A percentile compares a stretch with the other conserved stretches of the same genome.
Evolutionary conservation across 345 rosid species (phyloP).

Genomic region (Syzygium grande): DNA sequence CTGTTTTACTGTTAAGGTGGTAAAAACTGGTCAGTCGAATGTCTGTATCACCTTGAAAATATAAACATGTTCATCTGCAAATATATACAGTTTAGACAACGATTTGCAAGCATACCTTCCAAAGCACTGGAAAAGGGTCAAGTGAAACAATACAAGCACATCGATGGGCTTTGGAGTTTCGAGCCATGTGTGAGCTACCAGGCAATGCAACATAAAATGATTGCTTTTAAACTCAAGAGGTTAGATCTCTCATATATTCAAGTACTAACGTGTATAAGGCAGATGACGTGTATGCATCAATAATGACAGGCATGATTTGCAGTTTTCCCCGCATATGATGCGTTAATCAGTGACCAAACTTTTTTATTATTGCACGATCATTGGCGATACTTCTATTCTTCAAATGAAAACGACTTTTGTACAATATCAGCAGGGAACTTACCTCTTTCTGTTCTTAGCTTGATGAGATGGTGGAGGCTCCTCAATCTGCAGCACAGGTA

Average conservation of each 20-base stretch:
- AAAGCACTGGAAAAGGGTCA: background rate
- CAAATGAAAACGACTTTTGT: background rate
- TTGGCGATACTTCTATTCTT: background rate
- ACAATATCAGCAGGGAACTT: background rate
- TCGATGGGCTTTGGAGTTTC: background rate
- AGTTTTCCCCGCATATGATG: background rate
- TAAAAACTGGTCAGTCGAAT: background rate
- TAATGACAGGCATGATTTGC: background rate
- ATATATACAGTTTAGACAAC: background rate
- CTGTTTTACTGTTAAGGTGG: background rate
- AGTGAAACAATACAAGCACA: background rate
- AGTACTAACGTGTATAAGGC: background rate
- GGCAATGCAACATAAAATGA: background rate
- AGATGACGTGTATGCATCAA: background rate
- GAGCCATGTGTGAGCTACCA: background rate
- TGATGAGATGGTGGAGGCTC: conserved; percentile 18
- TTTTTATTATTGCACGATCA: background rate
- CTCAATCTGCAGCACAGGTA: conserved; percentile 30
- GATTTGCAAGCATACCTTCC: background rate
- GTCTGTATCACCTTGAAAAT: background rate
- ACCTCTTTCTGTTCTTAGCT: conserved; percentile 24
- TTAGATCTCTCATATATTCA: background rate
- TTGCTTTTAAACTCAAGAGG: background rate
- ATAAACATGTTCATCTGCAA: background rate
- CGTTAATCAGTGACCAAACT: background rate